A percentile compares a stretch with the other conserved stretches of the same genome.
phyloP scores from a whole-genome alignment of 2,329 filamentous ascomycete genomes.

The Aspergillus carbonarius region DNA sequence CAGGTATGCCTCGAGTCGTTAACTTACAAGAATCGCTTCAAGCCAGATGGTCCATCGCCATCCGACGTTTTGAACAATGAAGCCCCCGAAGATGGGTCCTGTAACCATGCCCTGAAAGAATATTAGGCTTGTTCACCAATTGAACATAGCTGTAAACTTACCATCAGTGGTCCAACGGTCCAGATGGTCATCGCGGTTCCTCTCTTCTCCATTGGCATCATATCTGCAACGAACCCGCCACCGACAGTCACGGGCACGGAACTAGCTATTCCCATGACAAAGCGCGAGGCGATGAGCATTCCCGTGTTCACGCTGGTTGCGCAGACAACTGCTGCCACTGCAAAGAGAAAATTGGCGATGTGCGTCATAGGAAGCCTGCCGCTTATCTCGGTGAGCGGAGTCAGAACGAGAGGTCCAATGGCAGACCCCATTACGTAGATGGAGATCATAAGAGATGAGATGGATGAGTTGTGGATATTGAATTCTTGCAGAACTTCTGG shows the following conservation, averaged over 20 bases:
- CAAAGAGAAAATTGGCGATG: constrained; percentile 58
- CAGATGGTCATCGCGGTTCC: constrained; percentile 52
- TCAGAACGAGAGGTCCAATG: constrained; percentile 57
- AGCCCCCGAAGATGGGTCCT: constrained; percentile 49
- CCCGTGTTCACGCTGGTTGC: constrained; percentile 57
- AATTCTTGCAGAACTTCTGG: constrained; percentile 46
- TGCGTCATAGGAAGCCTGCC: constrained; percentile 59
- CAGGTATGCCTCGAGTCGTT: too few species aligned
- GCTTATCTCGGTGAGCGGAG: constrained; percentile 62
- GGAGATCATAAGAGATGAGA: constrained; percentile 54
- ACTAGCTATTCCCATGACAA: constrained; percentile 48
- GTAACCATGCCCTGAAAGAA: constrained; percentile 41
- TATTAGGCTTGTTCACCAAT: not conserved
- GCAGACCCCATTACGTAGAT: constrained; percentile 61
- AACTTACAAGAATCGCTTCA: constrained; percentile 46
- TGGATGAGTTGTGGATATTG: constrained; percentile 36
- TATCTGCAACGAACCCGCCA: constrained; percentile 53
- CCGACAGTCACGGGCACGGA: constrained; percentile 52
- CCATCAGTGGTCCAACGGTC: constrained; percentile 50
- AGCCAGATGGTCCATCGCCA: constrained; percentile 58
- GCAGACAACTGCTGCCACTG: constrained; percentile 62
- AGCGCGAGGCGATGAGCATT: constrained; percentile 54
- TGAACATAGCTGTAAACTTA: not conserved
- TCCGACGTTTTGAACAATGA: constrained; percentile 34
- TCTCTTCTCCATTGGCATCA: constrained; percentile 50